Base-by-base conservation (phyloP, 257 asterid genomes). In the Solanum rostratum region DNA sequence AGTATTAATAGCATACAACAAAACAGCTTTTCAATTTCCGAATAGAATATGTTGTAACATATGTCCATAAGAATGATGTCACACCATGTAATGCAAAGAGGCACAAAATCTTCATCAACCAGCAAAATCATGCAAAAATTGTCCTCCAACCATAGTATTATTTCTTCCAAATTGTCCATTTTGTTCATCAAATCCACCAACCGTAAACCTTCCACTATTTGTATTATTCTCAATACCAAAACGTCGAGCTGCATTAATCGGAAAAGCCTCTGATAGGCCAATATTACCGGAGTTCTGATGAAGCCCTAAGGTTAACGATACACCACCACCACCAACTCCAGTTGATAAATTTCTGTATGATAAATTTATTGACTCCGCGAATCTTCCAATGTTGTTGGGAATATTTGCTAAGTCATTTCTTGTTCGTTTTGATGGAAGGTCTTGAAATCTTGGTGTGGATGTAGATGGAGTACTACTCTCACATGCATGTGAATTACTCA, bases 261-360 rank as follows among this genome's bases (percentile, higher is more conserved):
- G 97, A 83, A 92, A 95, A 2, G 94, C 82, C 12, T 93, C 96
- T 1, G 95, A 30, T 62, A 94, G 39, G 18, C 94, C 97, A 29
- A 92, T 59, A 2, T 92, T 88, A 24, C 92, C 82, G 1, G 82
- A 85, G 46, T 88, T 92, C 84, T 96, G 99, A 82, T 95, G 98
- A 46, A 96, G 98, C n/a, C 99, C 99, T 5, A 96, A 85, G 0
- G 99, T 96, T 68, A 96, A 85, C 1, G 97, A 94, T 65, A 96
- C 98, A 0, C 93, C 85, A 45, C 91, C 85, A 45, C 92, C 85
- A 37, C 92, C 90, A 7, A 82, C 88, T 8, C 86, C 79, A 86
- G 87, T 76, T 19, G 92, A 37, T 18, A 93, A 57, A 63, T 84
- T 92, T 33, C 88, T 91, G n/a, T 89, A 92, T 0, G 91, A 85